Evolutionary conservation across 2,329 filamentous ascomycete genomes (phyloP).

Genomic region (Shiraia sp.): DNA sequence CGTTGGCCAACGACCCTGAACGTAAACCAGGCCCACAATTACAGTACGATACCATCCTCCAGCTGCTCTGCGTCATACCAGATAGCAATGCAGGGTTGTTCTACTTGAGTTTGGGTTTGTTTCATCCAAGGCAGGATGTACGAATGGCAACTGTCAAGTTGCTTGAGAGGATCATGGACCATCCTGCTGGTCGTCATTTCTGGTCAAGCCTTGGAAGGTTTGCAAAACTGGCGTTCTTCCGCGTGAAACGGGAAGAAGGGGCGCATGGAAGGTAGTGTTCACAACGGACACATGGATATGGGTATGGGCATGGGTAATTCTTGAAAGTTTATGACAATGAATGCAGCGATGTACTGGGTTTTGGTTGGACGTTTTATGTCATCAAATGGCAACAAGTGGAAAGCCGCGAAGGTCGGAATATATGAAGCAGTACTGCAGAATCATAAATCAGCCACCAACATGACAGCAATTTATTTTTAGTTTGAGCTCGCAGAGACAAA

Average conservation of each 20-base stretch:
- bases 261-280: slow-evolving; percentile 7
- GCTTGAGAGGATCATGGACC: slow-evolving; percentile 78
- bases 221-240: slow-evolving; percentile 81
- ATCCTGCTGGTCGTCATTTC: slow-evolving; percentile 92
- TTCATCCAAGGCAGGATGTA: slow-evolving; percentile 84
- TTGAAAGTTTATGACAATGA: too few species aligned
- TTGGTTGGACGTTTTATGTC: too few species aligned
- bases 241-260: slow-evolving; percentile 68
- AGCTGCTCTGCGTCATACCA: slow-evolving; percentile 79
- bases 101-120: slow-evolving; percentile 86
- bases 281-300: too few species aligned
- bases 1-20: slow-evolving; percentile 29
- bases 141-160: slow-evolving; percentile 76
- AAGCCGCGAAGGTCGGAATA: too few species aligned
- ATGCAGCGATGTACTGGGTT: too few species aligned
- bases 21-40: slow-evolving; percentile 28
- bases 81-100: slow-evolving; percentile 88
- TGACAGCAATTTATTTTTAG: too few species aligned
- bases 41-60: slow-evolving; percentile 45
- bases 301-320: too few species aligned
- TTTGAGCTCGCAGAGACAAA: too few species aligned
- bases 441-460: too few species aligned
- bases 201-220: slow-evolving; percentile 87
- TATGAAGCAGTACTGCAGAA: too few species aligned
- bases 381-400: too few species aligned